phyloP scores from a whole-genome alignment of 768 basidiomycete species.

The Mycena olivaceomarginata region DNA sequence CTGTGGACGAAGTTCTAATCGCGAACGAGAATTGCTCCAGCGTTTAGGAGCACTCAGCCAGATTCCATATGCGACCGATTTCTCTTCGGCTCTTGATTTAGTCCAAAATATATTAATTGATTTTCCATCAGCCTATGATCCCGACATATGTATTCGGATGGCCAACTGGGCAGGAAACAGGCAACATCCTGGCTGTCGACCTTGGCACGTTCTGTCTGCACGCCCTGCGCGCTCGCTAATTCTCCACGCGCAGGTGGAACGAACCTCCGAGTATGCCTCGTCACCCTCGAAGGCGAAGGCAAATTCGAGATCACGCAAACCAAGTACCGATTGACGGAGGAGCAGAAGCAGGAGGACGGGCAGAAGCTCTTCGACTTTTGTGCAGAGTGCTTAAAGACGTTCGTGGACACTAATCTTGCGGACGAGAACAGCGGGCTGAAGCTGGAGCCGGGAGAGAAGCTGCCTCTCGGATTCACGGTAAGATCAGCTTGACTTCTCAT shows the following conservation, averaged over 20 bases:
- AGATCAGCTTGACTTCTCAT: not conserved
- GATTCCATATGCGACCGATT: not conserved
- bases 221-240: not conserved
- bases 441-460: slow-evolving; percentile 69
- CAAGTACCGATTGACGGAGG: slow-evolving; percentile 97
- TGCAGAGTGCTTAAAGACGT: slow-evolving; percentile 93
- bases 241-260: slow-evolving; percentile 80
- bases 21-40: too few relatives aligned
- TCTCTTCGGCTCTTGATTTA: not conserved
- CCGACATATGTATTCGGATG: slow-evolving; percentile 98
- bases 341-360: slow-evolving; percentile 99
- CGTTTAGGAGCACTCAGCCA: too few relatives aligned
- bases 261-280: slow-evolving; percentile 98
- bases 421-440: slow-evolving; percentile 68
- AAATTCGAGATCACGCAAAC: slow-evolving; percentile 99
- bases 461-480: slow-evolving; percentile 93
- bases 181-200: slow-evolving; percentile 93
- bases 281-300: slow-evolving; percentile 92
- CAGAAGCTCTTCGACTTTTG: slow-evolving; percentile 98
- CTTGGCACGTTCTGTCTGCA: slow-evolving; percentile 74
- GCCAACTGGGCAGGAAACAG: slow-evolving; percentile 92
- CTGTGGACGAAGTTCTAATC: too few relatives aligned
- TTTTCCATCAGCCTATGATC: slow-evolving; percentile 86
- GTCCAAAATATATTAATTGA: not conserved
- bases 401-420: slow-evolving; percentile 85